Evolutionary conservation across 2,329 filamentous ascomycete genomes (phyloP).

Genomic region (Scedosporium dehoogii): DNA sequence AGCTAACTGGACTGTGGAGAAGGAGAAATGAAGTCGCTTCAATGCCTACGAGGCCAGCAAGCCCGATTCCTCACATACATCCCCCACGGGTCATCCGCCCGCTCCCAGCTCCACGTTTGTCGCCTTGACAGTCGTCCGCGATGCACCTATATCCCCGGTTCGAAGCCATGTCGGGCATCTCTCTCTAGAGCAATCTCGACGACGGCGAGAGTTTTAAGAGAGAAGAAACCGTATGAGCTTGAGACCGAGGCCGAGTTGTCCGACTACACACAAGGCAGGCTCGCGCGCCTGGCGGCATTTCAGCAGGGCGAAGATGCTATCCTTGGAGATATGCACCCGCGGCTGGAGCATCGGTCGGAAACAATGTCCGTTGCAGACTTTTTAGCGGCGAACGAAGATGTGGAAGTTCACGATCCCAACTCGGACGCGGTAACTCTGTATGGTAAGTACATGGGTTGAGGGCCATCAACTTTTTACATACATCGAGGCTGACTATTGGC

Average conservation of each 20-base stretch:
- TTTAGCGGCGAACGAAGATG: conserved; percentile 6
- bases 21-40: conserved; percentile 25
- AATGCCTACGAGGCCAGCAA: conserved; percentile 19
- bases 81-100: background rate
- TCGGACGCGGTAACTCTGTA: conserved; percentile 14
- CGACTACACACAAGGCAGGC: conserved; percentile 26
- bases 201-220: background rate
- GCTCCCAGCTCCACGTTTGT: background rate
- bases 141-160: background rate
- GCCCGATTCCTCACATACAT: conserved; percentile 1
- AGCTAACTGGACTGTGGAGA: conserved; percentile 7
- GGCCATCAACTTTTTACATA: too few relatives aligned
- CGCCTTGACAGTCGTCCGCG: background rate
- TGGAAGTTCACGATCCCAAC: background rate
- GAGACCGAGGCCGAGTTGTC: conserved; percentile 17
- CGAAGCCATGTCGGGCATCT: background rate
- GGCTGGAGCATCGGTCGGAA: conserved; percentile 8
- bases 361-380: conserved; percentile 12
- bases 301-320: conserved; percentile 10
- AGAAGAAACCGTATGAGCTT: background rate
- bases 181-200: background rate
- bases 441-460: conserved; percentile 12
- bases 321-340: conserved; percentile 7
- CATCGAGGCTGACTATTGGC: conserved; percentile 19
- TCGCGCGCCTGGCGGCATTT: conserved; percentile 21